Base-by-base conservation (phyloP, 768 basidiomycete species). In the Rhodotorula diobovata region DNA sequence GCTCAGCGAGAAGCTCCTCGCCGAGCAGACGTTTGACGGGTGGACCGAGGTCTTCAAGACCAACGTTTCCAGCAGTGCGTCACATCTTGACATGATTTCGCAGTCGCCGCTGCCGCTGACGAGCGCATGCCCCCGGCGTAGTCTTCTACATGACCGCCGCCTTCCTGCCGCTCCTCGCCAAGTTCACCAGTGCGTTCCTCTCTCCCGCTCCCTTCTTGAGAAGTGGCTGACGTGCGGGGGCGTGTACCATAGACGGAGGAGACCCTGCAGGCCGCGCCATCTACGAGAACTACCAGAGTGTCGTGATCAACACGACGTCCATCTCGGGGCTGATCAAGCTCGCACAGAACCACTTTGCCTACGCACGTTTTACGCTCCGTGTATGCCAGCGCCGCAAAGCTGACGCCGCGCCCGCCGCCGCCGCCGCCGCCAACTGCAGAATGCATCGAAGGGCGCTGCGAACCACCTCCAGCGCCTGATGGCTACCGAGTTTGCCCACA, bases 1-100 rank as follows among this genome's bases (percentile, higher is more conserved):
- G 11, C 35, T 53, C 16, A 34, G 20, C 53, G 30, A 37, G 21
- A 11, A 55, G 30, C 45, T 70, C 35, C 34, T 61, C 25, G 32
- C 55, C 28, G 41, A 71, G 46, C 41, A 43, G 41, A 54, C 64
- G 15, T 46, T 58, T 28, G 61, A 43, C 10, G 64, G 35, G 11
- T 71, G 70, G 70, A 56, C 63, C 65, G 56, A 54, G 56, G 66
- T 67, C 28, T 71, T 63, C 61, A 37, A 61, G 32, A 71, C 66
- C 41, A 71, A 72, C 63, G 62, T 67, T 3, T 28, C 35, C 9
- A 55, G 15, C 34, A 46, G 48, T 50, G 25, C 25, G 48, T 48
- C 46, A 3, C 46, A 16, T 48, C 1, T 48, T 43, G 11, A 43
- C 43, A 18, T 48, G 25, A 3, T 23, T 21, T 21, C 46, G 21